Percentiles rank a stretch among this genome's conserved stretches.
Evolutionary conservation across 2,329 filamentous ascomycete species (phyloP).

Genomic region (Diaporthe helianthi): DNA sequence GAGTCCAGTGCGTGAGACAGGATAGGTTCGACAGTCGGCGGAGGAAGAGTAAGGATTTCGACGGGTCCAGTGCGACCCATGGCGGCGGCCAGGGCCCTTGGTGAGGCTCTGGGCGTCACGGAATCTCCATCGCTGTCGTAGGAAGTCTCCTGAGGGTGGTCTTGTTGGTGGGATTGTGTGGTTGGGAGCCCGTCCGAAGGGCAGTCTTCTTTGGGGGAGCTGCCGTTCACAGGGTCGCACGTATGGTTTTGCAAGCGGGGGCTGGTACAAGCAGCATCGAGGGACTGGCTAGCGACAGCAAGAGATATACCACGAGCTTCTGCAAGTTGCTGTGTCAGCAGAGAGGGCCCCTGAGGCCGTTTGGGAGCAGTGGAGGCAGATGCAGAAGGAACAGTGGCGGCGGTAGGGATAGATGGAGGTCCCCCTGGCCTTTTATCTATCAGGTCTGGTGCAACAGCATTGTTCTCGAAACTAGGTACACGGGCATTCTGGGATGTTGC

Average conservation of each 20-base stretch:
- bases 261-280: constrained; percentile 29
- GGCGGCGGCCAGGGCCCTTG: constrained; percentile 42
- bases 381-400: constrained; percentile 16
- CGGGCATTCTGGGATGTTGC: constrained; percentile 31
- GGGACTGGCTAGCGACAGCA: constrained; percentile 33
- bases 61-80: constrained; percentile 30
- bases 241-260: constrained; percentile 29
- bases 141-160: constrained; percentile 31
- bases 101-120: constrained; percentile 46
- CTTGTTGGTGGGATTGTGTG: constrained; percentile 36
- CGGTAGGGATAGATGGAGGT: constrained; percentile 28
- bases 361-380: constrained; percentile 46
- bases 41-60: constrained; percentile 34
- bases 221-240: constrained; percentile 29
- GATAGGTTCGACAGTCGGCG: constrained; percentile 24
- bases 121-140: constrained; percentile 46
- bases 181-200: constrained; percentile 32
- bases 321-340: constrained; percentile 65
- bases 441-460: constrained; percentile 33
- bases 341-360: constrained; percentile 58
- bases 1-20: constrained; percentile 38
- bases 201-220: constrained; percentile 33
- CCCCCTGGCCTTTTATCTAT: constrained; percentile 35
- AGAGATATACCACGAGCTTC: constrained; percentile 61
- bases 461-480: constrained; percentile 35